These are phyloP conservation scores for Globomyces sp. DNA, from an alignment of 371 early-diverging fungal genomes.

Conservation along the genomic window DNA sequence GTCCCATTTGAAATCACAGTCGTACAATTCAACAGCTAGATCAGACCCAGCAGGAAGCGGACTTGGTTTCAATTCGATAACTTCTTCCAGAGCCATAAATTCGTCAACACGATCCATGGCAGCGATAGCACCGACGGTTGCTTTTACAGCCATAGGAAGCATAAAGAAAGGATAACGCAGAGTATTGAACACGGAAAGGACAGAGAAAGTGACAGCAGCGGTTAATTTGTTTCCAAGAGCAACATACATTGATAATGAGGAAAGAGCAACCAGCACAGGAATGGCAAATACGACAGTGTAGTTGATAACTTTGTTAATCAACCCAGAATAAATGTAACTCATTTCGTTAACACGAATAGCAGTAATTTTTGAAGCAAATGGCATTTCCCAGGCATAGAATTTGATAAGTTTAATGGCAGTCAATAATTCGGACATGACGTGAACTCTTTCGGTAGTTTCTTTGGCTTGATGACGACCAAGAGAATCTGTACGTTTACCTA, in stretches of 20 bases:
- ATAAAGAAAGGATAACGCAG: slow-evolving; percentile 64
- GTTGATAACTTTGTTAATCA: slow-evolving; percentile 54
- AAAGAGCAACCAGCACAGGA: slow-evolving; percentile 54
- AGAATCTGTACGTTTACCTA: slow-evolving; percentile 51
- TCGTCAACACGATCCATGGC: slow-evolving; percentile 54
- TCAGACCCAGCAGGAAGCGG: slow-evolving; percentile 27
- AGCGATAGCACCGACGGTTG: slow-evolving; percentile 49
- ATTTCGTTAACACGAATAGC: slow-evolving; percentile 54
- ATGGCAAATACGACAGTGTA: slow-evolving; percentile 62
- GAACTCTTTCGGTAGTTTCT: slow-evolving; percentile 60
- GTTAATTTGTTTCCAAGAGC: slow-evolving; percentile 22
- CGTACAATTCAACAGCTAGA: slow-evolving; percentile 22
- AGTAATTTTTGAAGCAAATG: slow-evolving; percentile 35
- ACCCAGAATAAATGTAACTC: slow-evolving; percentile 38
- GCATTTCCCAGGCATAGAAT: slow-evolving; percentile 71
- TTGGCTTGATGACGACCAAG: slow-evolving; percentile 39
- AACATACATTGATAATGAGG: slow-evolving; percentile 45
- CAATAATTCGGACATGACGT: slow-evolving; percentile 67
- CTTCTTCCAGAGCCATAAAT: slow-evolving; percentile 51
- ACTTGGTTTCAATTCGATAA: slow-evolving; percentile 35
- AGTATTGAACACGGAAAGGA: slow-evolving; percentile 64
- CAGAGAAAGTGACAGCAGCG: slow-evolving; percentile 55
- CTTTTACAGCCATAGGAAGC: slow-evolving; percentile 64
- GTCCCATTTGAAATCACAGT: slow-evolving; percentile 62
- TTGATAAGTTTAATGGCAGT: slow-evolving; percentile 75